Base-by-base conservation (phyloP, 148 eudicot genomes). In the Gaultheria prostrata region DNA sequence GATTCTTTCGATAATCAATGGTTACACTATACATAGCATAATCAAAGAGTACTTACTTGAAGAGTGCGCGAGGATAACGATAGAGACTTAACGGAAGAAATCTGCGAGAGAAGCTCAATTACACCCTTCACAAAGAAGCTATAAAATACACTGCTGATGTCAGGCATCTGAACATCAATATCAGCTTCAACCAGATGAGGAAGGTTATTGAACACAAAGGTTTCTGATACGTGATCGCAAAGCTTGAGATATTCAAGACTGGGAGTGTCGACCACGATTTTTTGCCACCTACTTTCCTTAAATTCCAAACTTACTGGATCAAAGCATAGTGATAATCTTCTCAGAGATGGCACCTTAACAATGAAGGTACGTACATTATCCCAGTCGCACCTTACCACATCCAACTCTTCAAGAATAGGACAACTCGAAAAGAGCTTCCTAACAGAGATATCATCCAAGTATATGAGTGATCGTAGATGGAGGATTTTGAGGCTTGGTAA, bases 401-500 rank as follows among this genome's bases (percentile, higher is more conserved):
- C 46, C 49, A 78, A 54, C 8, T 78, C 81, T 78, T 78, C 81
- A 54, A 78, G 81, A 24, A 77, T 51, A 33, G 80, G 61, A 30
- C 80, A 77, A 30, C 80, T 30, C 14, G 80, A 49, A 49, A 77
- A 77, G 43, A 77, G 61, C 80, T 77, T 77, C 26, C 20, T 2
- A 51, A 77, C 35, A 1, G 80, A 78, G 45, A 7, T 28, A 78
- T 78, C 67, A 53, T 53, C 65, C 45, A 30, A 28, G 33, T 51
- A 78, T 53, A 51, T 15, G 13, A 78, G 51, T 18, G 63, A 53
- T 78, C 65, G 61, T n/a, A 78, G 80, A 78, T 78, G 65, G 65
- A 78, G 80, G 53, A 53, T 53, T 39, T 54, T 78, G 67, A 78
- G 80, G 65, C 65, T 78, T 32, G 63, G 80, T n/a, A 78, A 78